These are phyloP conservation scores for Murraya koenigii DNA, from an alignment of 345 rosid species.

Conservation along the genomic window DNA sequence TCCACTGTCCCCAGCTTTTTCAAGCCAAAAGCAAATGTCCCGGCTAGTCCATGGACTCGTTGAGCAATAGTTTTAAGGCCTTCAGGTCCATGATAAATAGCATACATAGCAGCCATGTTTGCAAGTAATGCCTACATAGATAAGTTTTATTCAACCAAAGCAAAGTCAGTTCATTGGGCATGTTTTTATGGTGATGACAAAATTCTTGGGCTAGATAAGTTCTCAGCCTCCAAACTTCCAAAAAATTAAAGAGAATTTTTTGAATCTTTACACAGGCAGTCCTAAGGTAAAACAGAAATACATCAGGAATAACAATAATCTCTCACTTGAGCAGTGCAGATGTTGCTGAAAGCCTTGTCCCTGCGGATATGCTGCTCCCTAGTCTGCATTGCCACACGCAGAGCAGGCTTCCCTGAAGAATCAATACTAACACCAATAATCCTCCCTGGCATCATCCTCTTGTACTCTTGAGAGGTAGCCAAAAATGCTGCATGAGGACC, in stretches of 20 bases:
- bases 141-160: constrained; percentile 20
- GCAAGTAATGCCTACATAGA: constrained; percentile 84
- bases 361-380: constrained; percentile 98
- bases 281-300: background rate
- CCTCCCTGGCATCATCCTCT: constrained; percentile 98
- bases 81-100: constrained; percentile 96
- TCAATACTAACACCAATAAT: constrained; percentile 95
- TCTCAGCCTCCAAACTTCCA: background rate
- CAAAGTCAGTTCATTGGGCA: constrained; percentile 10
- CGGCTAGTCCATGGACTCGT: constrained; percentile 97
- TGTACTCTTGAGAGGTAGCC: constrained; percentile 98
- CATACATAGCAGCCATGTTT: constrained; percentile 97
- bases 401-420: constrained; percentile 85
- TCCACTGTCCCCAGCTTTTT: constrained; percentile 84
- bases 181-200: background rate
- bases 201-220: background rate
- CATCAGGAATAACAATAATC: constrained; percentile 8
- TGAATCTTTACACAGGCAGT: background rate
- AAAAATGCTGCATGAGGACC: constrained; percentile 98
- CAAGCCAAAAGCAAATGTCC: constrained; percentile 74
- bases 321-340: constrained; percentile 97
- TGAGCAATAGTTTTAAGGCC: constrained; percentile 79
- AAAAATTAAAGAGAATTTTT: background rate
- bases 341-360: constrained; percentile 99
- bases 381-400: constrained; percentile 99